Percentiles rank a stretch among this genome's conserved stretches.
phyloP scores from a whole-genome alignment of 202 grass and related monocot genomes.

The Brachypodium distachyon region DNA sequence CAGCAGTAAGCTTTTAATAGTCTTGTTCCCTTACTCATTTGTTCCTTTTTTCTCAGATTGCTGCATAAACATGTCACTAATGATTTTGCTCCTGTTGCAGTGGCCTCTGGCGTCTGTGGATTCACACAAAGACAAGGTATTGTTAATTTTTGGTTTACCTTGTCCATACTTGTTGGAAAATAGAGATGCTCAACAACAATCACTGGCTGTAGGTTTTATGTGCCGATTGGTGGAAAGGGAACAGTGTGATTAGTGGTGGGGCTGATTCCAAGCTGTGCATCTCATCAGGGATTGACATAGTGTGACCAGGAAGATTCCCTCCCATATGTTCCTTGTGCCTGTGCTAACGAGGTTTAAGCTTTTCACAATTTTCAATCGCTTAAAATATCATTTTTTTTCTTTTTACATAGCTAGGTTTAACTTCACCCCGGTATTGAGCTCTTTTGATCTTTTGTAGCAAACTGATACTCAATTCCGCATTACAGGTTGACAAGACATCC shows the following conservation, averaged over 20 bases:
- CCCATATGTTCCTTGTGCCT: background rate
- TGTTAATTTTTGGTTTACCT: background rate
- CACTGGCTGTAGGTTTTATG: conserved; percentile 57
- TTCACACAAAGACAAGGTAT: conserved; percentile 78
- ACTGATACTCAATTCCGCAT: conserved; percentile 1
- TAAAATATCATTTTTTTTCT: background rate
- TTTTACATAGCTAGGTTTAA: background rate
- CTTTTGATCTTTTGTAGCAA: background rate
- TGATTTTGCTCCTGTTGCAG: conserved; percentile 39
- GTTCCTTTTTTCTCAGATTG: background rate
- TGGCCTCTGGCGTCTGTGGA: conserved; percentile 81
- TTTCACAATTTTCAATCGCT: background rate
- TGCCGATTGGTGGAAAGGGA: conserved; percentile 88
- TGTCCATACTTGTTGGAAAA: background rate
- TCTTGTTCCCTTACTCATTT: background rate
- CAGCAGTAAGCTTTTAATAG: conserved; percentile 54
- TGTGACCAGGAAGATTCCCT: conserved; percentile 15
- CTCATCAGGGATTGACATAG: conserved; percentile 61
- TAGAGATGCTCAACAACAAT: background rate
- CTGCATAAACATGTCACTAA: background rate
- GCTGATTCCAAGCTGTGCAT: conserved; percentile 89
- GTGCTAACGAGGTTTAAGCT: background rate
- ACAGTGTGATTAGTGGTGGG: conserved; percentile 76
- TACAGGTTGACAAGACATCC: background rate
- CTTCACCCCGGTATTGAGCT: background rate